Evolutionary conservation across 257 asterid species (phyloP).

Genomic region (Petrea volubilis): DNA sequence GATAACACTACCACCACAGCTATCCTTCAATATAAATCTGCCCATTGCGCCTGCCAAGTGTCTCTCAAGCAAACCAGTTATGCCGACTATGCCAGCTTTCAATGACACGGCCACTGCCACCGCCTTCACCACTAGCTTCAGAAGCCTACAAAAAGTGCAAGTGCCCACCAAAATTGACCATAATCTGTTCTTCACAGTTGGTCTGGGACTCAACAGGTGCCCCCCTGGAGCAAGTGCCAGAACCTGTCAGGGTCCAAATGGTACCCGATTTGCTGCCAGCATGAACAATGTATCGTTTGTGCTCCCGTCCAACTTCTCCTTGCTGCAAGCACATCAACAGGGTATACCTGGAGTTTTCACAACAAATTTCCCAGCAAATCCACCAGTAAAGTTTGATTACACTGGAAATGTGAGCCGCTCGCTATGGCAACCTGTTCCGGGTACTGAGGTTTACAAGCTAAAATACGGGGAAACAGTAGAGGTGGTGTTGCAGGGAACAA

Average conservation of each 20-base stretch:
- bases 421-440: slow-evolving; percentile 70
- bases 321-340: slow-evolving; percentile 77
- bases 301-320: slow-evolving; percentile 72
- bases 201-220: slow-evolving; percentile 75
- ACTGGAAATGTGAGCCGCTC: slow-evolving; percentile 86
- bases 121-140: slow-evolving; percentile 63
- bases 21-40: slow-evolving; percentile 62
- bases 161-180: slow-evolving; percentile 81
- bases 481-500: slow-evolving; percentile 83
- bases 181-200: slow-evolving; percentile 71
- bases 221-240: slow-evolving; percentile 47
- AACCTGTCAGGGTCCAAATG: slow-evolving; percentile 88
- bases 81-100: slow-evolving; percentile 65
- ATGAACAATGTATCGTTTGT: slow-evolving; percentile 87
- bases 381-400: slow-evolving; percentile 68
- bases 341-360: slow-evolving; percentile 85
- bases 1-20: slow-evolving; percentile 96
- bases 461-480: slow-evolving; percentile 75
- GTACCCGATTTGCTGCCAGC: slow-evolving; percentile 83
- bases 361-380: slow-evolving; percentile 69
- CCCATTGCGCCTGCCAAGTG: slow-evolving; percentile 56
- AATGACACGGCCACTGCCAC: slow-evolving; percentile 82
- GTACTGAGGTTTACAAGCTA: slow-evolving; percentile 62
- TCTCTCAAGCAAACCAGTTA: slow-evolving; percentile 41
- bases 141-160: slow-evolving; percentile 50